Conservation (phyloP, 495 filamentous ascomycete genomes). For the Neurospora terricola region DNA sequence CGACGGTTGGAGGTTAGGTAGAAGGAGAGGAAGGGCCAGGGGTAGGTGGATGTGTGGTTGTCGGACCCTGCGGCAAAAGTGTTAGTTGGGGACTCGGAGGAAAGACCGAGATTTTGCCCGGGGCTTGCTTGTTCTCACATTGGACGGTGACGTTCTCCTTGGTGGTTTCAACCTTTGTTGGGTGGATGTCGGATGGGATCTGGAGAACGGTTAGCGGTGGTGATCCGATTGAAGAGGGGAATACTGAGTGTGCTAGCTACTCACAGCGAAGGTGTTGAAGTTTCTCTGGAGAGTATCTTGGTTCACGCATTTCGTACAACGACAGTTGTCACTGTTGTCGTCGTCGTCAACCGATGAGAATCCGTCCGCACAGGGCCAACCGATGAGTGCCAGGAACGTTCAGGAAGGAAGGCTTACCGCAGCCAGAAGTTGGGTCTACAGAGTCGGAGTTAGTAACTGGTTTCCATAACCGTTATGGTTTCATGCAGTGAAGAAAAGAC, state of each 20-base stretch:
- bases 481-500: neutral
- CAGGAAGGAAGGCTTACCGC: constrained; percentile 19
- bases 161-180: constrained; percentile 19
- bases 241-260: neutral
- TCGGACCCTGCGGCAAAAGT: constrained; percentile 23
- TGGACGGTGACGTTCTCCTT: constrained; percentile 28
- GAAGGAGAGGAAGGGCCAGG: constrained; percentile 39
- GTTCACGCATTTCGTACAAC: constrained; percentile 62
- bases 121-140: constrained; percentile 24
- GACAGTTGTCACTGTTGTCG: constrained; percentile 66
- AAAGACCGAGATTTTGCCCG: too few species aligned
- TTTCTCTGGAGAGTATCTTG: constrained; percentile 67
- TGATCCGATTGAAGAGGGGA: neutral
- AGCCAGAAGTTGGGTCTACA: constrained; percentile 24
- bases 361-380: neutral
- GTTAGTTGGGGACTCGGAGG: too few species aligned
- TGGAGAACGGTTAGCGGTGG: constrained; percentile 11
- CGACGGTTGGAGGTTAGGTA: constrained; percentile 28
- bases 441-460: neutral
- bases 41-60: constrained; percentile 46
- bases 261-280: constrained; percentile 53
- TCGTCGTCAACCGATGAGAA: neutral
- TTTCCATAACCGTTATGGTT: neutral
- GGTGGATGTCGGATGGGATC: constrained; percentile 44
- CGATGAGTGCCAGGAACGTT: neutral